Conservation (phyloP, 164 flowering plant genomes). For the Macadamia tetraphylla region DNA sequence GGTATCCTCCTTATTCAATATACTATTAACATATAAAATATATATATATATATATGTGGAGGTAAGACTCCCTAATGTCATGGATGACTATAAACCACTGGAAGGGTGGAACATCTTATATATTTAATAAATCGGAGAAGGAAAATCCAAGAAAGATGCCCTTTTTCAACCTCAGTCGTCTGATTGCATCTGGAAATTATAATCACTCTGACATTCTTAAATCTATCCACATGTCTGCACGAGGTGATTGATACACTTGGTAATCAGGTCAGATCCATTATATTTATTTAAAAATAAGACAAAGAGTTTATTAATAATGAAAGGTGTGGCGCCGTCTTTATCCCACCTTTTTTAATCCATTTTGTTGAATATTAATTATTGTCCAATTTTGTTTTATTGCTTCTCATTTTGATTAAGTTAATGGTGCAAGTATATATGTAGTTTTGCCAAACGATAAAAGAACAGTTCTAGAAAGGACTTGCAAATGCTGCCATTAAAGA, state of each 20-base stretch:
- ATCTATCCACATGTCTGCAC: not conserved
- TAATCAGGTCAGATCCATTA: not conserved
- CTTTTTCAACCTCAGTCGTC: not conserved
- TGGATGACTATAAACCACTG: slow-evolving; percentile 24
- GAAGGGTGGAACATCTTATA: not conserved
- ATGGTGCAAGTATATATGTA: no score
- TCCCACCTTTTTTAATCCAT: not conserved
- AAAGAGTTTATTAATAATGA: not conserved
- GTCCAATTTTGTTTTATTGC: no score
- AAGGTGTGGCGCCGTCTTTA: not conserved
- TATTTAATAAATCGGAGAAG: not conserved
- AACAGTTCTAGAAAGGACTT: no score
- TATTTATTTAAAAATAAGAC: not conserved
- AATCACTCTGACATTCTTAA: not conserved
- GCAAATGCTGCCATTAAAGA: not conserved
- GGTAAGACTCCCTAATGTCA: slow-evolving; percentile 17
- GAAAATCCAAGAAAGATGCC: not conserved
- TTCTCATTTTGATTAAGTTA: no score
- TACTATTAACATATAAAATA: not conserved
- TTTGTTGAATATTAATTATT: not conserved
- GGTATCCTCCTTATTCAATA: slow-evolving; percentile 10
- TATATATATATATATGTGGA: not conserved
- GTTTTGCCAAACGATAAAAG: not conserved
- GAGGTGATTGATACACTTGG: not conserved
- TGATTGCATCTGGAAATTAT: not conserved